phyloP scores from a whole-genome alignment of 441 rosid species.

The Populus hybrid region DNA sequence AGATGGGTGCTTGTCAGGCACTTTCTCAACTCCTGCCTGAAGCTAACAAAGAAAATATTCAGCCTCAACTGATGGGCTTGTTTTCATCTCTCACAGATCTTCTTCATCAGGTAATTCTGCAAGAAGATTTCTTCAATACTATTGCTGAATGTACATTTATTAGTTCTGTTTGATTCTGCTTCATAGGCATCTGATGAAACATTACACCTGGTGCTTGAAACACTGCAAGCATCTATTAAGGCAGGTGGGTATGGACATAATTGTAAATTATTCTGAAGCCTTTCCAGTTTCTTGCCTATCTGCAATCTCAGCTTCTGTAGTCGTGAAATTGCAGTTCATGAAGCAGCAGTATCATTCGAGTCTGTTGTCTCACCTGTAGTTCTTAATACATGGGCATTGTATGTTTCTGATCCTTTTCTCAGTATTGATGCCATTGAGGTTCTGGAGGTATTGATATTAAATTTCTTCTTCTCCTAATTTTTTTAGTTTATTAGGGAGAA shows the following conservation, averaged over 20 bases:
- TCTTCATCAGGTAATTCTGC: conserved; percentile 67
- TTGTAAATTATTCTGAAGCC: neutral
- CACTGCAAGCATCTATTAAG: conserved; percentile 74
- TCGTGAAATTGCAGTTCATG: conserved; percentile 45
- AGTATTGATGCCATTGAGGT: conserved; percentile 82
- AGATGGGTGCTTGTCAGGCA: conserved; percentile 94
- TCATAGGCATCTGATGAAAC: conserved; percentile 92
- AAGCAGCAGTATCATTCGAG: conserved; percentile 61
- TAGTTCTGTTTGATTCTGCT: conserved; percentile 21
- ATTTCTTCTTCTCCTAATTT: conserved; percentile 9
- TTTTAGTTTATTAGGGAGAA: neutral
- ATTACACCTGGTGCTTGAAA: conserved; percentile 86
- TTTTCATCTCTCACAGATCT: conserved; percentile 80
- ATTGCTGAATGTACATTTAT: conserved; percentile 19
- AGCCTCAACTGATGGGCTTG: conserved; percentile 65
- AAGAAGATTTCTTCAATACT: conserved; percentile 10
- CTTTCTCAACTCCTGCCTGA: conserved; percentile 82
- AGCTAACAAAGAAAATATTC: conserved; percentile 53
- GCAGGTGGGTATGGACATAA: conserved; percentile 54
- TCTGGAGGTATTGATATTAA: conserved; percentile 67
- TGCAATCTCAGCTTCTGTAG: conserved; percentile 21
- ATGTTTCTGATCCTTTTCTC: conserved; percentile 91
- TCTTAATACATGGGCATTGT: conserved; percentile 76
- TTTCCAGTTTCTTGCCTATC: conserved; percentile 16
- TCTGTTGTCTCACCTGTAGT: conserved; percentile 76